Percentiles rank a stretch among this genome's conserved stretches.
These are phyloP conservation scores for Saccharomyces pastorianus DNA, from an alignment of 1,139 yeast genomes.

Conservation along the genomic window DNA sequence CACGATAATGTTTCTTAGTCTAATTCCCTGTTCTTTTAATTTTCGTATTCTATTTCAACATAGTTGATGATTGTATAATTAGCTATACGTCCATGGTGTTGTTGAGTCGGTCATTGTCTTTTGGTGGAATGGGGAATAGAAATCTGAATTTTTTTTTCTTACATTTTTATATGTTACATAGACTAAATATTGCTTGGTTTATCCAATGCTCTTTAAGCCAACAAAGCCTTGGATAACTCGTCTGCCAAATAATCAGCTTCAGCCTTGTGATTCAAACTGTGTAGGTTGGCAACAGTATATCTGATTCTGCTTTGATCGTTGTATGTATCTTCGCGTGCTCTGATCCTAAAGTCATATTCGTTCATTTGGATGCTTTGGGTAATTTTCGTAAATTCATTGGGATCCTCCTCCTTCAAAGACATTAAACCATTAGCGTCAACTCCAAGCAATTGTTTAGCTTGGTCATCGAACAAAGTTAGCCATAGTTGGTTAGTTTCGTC, in stretches of 20 bases:
- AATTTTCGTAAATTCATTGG: constrained; percentile 41
- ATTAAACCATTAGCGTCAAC: constrained; percentile 60
- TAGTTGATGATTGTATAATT: neutral
- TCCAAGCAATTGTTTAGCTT: constrained; percentile 64
- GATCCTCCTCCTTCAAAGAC: constrained; percentile 43
- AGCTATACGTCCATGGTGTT: neutral
- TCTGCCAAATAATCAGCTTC: constrained; percentile 51
- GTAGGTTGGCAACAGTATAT: constrained; percentile 54
- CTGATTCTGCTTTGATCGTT: constrained; percentile 73
- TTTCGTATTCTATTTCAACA: neutral
- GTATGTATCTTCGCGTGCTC: constrained; percentile 78
- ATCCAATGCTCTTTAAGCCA: constrained; percentile 1
- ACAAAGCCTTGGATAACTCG: constrained; percentile 15
- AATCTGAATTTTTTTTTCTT: neutral
- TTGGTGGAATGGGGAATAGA: neutral
- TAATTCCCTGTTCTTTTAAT: neutral
- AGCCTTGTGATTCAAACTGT: constrained; percentile 46
- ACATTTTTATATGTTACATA: neutral
- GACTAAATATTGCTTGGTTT: neutral
- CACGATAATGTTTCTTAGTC: neutral
- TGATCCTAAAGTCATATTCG: constrained; percentile 65
- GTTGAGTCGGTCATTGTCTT: neutral
- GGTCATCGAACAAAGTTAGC: constrained; percentile 82
- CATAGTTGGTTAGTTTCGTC: constrained; percentile 82
- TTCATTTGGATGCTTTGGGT: constrained; percentile 52